Evolutionary conservation across 768 basidiomycete species (phyloP), one percentile per base, ranked within the genome.

Genomic region (Boletales sp.): DNA sequence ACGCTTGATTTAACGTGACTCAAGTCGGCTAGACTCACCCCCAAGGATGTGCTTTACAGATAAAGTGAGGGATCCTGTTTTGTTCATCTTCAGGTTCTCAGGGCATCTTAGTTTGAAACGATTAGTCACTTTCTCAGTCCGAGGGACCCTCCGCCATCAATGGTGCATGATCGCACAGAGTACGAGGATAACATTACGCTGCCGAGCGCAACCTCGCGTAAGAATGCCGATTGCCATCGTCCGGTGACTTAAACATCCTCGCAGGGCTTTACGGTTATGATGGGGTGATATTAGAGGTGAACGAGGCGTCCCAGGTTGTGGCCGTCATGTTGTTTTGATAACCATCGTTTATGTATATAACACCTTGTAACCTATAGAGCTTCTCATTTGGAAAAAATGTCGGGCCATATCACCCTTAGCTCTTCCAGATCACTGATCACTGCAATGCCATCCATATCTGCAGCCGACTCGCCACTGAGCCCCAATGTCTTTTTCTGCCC

Each of bases 71-170:
- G 31, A 11, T 39, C 37, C 14, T 11, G 21, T 39, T 44, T 36
- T 43, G 27, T 27, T 38, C 7, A 30, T 46, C 29, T 43, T 37
- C 21, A 14, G 10, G 31, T 35, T 30, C 19, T 19, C 27, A 24
- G 48, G n/a, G 42, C n/a, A 43, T 39, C n/a, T 9, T 40, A 90
- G 86, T 87, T 86, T 38, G 88, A 90, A 61, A 83, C 81, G 14
- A 87, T 89, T 49, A 83, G 81, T 45, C 86, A 86, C 56, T 89
- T 90, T 58, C 76, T 90, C 4, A 82, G 79, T 54, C 87, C 87
- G 3, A 77, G 75, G n/a, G 84, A 87, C 58, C 74, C 80, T 15
- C 84, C 87, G 8, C 85, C 86, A 2, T 87, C 86, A 2, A 91
- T 91, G 90, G 73, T 80, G 36, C 78, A 90, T 11, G 86, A 92